phyloP scores from a whole-genome alignment of 176 grass and related monocot species.

The Musa acuminata region DNA sequence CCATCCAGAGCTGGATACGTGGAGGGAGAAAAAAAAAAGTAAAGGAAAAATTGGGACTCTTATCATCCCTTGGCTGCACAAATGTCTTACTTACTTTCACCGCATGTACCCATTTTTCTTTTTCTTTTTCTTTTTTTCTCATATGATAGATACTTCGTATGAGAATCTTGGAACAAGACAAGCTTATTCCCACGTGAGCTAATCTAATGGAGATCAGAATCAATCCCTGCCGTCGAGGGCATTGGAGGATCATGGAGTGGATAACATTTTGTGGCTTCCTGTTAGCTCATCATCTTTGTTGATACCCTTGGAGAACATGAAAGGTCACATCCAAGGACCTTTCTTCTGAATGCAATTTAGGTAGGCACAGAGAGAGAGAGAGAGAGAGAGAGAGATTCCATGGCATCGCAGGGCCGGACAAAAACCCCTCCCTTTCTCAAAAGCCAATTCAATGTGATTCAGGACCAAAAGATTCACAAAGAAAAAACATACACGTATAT shows the following conservation, averaged over 20 bases:
- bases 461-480: neutral
- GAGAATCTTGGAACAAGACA: neutral
- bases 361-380: neutral
- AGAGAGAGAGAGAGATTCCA: neutral
- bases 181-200: neutral
- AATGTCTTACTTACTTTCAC: too few relatives aligned
- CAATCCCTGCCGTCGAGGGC: neutral
- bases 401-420: neutral
- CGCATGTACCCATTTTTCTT: too few relatives aligned
- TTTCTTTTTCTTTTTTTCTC: neutral
- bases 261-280: neutral
- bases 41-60: too few relatives aligned
- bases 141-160: neutral
- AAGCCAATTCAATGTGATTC: constrained; percentile 7
- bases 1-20: too few relatives aligned
- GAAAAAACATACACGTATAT: too few relatives aligned
- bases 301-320: neutral
- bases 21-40: too few relatives aligned
- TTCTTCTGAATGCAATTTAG: neutral
- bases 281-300: neutral
- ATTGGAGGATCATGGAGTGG: neutral
- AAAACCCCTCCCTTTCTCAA: neutral
- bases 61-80: too few relatives aligned
- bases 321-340: neutral
- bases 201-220: neutral